Base-by-base conservation (phyloP, 1,284 basidiomycete genomes). In the Spongiforma sp. region DNA sequence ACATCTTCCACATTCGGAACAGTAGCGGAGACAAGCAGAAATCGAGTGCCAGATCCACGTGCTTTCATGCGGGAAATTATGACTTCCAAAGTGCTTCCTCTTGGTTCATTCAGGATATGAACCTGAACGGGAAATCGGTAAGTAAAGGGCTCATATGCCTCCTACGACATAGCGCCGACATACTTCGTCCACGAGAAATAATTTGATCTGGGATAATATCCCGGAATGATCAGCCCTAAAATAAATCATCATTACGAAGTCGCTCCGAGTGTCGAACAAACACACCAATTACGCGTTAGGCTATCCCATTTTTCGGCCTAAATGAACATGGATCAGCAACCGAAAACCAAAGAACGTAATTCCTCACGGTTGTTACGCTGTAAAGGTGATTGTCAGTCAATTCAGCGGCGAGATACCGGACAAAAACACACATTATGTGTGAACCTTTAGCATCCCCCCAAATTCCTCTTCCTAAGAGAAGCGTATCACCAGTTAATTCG, bases 251-350 rank as follows among this genome's bases (percentile, higher is more conserved):
- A 62, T 61, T 43, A 57, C 65, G 59, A 68, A 36, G 28, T 61
- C 33, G 24, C 33, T 48, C 61, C 48, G 17, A 57, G 26, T 54
- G 57, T 11, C 5, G 41, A 53, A 55, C 5, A 41, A 26, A 67
- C 76, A 87, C 88, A 89, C 91, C 92, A 93, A 72, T 90, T 90
- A 34, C 95, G 84, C 3, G 95, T 97, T 57, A 98, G 79, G 50
- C 93, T 93, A 69, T 98, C 96, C 92, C 94, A 96, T 78, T 98
- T 98, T 78, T 98, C 97, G 0, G 94, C 94, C 89, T 96, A 67
- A 46, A 39, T 62, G 37, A 24, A 65, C 4, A 59, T 66, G 59
- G 70, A 57, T 5, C n/a, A n/a, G 37, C 36, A 8, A 3, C 66
- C 37, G 24, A 52, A 60, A 53, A 41, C 54, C 64, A 43, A 60